Conservation (phyloP, 164 flowering plant genomes). For the Houttuynia cordata region DNA sequence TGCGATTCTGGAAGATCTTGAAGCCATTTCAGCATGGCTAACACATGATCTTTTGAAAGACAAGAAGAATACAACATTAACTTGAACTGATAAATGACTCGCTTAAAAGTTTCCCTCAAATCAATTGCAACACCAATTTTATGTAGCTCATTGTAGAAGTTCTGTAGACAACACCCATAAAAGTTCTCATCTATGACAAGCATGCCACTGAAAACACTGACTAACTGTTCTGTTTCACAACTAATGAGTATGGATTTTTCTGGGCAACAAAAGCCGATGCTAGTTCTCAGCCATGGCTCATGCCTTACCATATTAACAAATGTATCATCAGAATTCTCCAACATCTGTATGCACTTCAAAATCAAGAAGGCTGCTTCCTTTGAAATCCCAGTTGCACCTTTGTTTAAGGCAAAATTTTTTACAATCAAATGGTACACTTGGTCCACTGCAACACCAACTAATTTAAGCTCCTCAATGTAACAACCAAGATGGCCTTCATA, state of each 20-base stretch:
- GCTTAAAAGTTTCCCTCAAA: not conserved
- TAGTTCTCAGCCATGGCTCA: conserved; percentile 30
- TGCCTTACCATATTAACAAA: conserved; percentile 14
- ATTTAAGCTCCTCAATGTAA: not conserved
- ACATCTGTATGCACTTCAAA: not conserved
- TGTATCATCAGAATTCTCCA: not conserved
- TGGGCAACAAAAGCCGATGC: conserved; percentile 18
- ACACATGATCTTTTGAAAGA: not conserved
- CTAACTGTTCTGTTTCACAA: not conserved
- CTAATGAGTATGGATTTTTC: not conserved
- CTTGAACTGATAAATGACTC: not conserved
- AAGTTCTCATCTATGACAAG: not conserved
- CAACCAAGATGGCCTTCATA: conserved; percentile 30
- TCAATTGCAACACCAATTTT: not conserved
- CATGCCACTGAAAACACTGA: not conserved
- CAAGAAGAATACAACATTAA: not conserved
- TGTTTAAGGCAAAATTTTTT: conserved; percentile 5
- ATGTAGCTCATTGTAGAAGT: not conserved
- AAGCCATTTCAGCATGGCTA: not conserved
- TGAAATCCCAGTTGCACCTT: not conserved
- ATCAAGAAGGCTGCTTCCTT: not conserved
- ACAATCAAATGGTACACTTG: not conserved
- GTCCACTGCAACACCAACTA: not conserved
- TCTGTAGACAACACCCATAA: not conserved
- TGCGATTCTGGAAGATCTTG: too few relatives aligned